Evolutionary conservation across 495 filamentous ascomycete species (phyloP).

Genomic region (Podospora anserina): DNA sequence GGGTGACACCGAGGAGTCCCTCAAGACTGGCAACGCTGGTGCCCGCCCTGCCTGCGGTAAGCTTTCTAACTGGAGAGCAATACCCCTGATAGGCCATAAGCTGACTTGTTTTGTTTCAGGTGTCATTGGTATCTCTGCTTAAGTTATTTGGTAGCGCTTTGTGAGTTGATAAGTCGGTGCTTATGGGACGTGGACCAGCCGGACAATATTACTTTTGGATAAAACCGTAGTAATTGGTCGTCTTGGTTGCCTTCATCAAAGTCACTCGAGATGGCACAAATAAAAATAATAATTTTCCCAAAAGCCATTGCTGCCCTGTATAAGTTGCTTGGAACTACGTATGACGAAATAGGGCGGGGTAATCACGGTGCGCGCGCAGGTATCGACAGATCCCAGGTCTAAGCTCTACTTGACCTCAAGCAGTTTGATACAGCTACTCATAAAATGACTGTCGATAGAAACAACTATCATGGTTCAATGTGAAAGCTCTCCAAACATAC

Average conservation of each 20-base stretch:
- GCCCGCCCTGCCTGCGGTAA: constrained; percentile 82
- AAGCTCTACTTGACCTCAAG: background rate
- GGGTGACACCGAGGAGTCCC: constrained; percentile 85
- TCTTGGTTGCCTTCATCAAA: background rate
- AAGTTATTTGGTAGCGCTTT: constrained; percentile 20
- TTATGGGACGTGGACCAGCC: background rate
- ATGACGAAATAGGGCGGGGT: constrained; percentile 4
- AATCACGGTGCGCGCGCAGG: background rate
- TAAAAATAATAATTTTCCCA: background rate
- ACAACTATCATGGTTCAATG: background rate
- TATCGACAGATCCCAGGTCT: background rate
- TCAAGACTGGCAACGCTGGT: constrained; percentile 97
- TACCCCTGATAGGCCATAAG: constrained; percentile 5
- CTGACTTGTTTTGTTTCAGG: constrained; percentile 34
- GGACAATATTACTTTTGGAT: background rate
- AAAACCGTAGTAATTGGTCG: background rate
- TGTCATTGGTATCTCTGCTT: constrained; percentile 83
- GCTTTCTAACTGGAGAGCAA: constrained; percentile 37
- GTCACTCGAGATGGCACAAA: background rate
- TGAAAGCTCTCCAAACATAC: background rate
- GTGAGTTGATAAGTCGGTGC: background rate
- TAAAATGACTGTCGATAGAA: background rate
- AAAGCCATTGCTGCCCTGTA: background rate
- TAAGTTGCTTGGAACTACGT: background rate
- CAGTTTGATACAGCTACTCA: background rate